Evolutionary conservation across 176 grass and related monocot species (phyloP), one percentile per base, ranked within the genome.

Genomic region (Bolboschoenus planiculmis): DNA sequence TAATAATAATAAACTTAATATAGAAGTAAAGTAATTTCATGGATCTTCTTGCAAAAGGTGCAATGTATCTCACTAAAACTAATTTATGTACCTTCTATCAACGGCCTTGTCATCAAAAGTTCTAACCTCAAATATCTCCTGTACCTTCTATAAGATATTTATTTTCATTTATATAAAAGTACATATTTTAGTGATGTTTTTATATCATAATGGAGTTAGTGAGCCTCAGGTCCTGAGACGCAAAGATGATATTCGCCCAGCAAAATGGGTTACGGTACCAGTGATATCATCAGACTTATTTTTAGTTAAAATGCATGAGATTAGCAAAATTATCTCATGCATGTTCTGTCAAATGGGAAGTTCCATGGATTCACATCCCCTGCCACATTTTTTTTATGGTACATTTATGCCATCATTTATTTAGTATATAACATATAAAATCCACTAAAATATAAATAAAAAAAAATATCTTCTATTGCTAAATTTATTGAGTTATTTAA

Each of bases 221-320:
- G 87, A 85, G 21, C 85, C 91, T 42, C 87, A 91, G 42, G 88
- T 97, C 58, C 82, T 88, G 20, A 85, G 83, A 7, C 46, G 30
- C 1, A 14, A 48, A 14, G 80, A 56, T 55, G 34, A 27, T 21
- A 24, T 24, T n/a, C 47, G 61, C 2, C 83, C 83, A 0, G 55
- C 62, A 6, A 48, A 87, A 57, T 97, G 91, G 91, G 90, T 93
- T 7, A 89, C 83, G 10, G 89, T 75, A n/a, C 93, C 83, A 7
- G 63, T 56, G 0, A 3, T 77, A n/a, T n/a, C n/a, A 34, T 70
- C 81, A 0, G 81, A 63, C 8, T 79, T 89, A 23, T 24, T 93
- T 11, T n/a, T n/a, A n/a, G 48, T 75, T 2, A 80, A 88, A 20
- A 89, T 76, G 4, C 88, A 53, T 87, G 87, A 23, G 91, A 93